These are phyloP conservation scores for Hypsizygus marmoreus DNA, from an alignment of 768 basidiomycete genomes.

Conservation along the genomic window DNA sequence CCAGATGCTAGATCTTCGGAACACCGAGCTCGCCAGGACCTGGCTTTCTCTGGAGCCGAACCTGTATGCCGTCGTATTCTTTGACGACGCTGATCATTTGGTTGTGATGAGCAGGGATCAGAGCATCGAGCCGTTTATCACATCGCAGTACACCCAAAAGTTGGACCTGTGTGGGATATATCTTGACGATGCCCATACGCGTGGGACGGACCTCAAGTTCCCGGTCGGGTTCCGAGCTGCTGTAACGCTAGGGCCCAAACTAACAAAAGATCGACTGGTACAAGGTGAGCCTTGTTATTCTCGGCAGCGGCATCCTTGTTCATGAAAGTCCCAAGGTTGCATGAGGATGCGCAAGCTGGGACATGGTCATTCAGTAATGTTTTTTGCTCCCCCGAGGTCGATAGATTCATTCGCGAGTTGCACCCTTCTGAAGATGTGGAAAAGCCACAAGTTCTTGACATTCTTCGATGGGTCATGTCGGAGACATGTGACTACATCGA, in stretches of 20 bases:
- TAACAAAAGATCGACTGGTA: conserved; percentile 52
- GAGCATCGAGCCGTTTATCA: conserved; percentile 29
- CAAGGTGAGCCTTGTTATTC: conserved; percentile 39
- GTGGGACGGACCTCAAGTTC: conserved; percentile 56
- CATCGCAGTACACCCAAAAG: conserved; percentile 38
- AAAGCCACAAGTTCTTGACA: conserved; percentile 25
- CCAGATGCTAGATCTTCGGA: conserved; percentile 51
- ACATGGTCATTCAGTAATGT: conserved; percentile 46
- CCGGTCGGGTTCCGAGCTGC: conserved; percentile 42
- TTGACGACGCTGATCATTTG: conserved; percentile 36
- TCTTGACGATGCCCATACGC: conserved; percentile 53
- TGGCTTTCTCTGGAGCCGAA: conserved; percentile 38
- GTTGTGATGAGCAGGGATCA: conserved; percentile 37
- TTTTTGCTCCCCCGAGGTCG: conserved; percentile 47
- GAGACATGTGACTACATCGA: conserved; percentile 44
- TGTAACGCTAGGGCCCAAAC: conserved; percentile 50
- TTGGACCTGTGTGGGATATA: conserved; percentile 45
- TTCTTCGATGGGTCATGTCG: conserved; percentile 43
- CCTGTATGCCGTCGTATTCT: conserved; percentile 43
- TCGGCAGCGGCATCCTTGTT: background rate
- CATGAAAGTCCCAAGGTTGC: conserved; percentile 36
- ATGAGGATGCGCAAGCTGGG: conserved; percentile 57
- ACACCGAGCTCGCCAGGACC: conserved; percentile 34
- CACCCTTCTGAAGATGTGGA: conserved; percentile 11
- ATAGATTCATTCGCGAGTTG: conserved; percentile 33